Evolutionary conservation across 148 eudicot genomes (phyloP).

Genomic region (Chenopodium quinoa): DNA sequence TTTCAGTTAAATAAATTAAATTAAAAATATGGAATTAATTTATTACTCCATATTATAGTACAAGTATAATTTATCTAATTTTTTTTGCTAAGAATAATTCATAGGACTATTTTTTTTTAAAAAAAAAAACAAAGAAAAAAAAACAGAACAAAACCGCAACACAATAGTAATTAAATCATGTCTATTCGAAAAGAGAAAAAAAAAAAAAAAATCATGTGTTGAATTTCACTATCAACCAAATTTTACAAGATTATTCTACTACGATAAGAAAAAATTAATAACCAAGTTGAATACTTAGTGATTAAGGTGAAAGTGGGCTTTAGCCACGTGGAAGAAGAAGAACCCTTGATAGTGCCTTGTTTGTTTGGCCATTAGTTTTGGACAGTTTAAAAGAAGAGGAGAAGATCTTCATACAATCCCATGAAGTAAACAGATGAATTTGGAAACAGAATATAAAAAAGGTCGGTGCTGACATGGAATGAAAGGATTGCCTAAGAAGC

Average conservation of each 20-base stretch:
- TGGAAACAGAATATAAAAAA: conserved; percentile 26
- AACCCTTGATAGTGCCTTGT: conserved; percentile 51
- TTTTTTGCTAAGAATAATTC: too few species aligned
- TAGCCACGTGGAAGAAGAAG: conserved; percentile 43
- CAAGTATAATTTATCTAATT: too few species aligned
- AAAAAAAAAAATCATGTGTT: background rate
- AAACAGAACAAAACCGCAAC: too few species aligned
- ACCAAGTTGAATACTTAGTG: conserved; percentile 32
- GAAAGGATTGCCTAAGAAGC: conserved; percentile 25
- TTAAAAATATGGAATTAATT: too few species aligned
- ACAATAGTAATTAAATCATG: background rate
- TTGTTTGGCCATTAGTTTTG: conserved; percentile 23
- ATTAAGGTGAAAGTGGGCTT: conserved; percentile 39
- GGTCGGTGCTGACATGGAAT: conserved; percentile 44
- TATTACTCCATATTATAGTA: too few species aligned
- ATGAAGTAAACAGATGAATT: conserved; percentile 36
- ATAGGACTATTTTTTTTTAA: too few species aligned
- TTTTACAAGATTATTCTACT: background rate
- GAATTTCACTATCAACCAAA: background rate
- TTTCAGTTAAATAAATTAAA: too few species aligned
- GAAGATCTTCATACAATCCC: conserved; percentile 31
- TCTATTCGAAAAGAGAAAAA: too few species aligned
- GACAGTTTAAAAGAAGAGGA: conserved; percentile 19
- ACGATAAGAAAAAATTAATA: background rate
- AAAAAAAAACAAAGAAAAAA: too few species aligned